A percentile compares a stretch with the other conserved stretches of the same genome.
Conservation (phyloP, 202 grass and related monocot genomes). For the Cymbopogon flexuosus region DNA sequence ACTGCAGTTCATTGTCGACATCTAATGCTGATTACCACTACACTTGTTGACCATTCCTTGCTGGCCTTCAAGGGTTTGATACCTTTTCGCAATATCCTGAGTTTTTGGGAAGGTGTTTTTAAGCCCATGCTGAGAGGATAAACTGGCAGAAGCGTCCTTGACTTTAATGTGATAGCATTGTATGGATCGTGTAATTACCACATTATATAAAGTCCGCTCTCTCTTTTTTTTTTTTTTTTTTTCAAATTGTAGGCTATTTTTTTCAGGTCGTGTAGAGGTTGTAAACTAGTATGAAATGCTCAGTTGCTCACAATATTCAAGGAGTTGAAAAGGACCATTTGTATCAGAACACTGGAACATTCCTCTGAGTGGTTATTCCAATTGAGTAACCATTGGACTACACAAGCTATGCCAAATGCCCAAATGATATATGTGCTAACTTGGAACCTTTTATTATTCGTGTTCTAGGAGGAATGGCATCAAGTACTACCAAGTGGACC, state of each 20-base stretch:
- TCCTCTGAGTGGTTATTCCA: slow-evolving; percentile 1
- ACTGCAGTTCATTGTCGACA: not conserved
- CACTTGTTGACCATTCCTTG: not conserved
- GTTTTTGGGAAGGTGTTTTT: not conserved
- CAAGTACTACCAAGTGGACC: too few relatives aligned
- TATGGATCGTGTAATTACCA: not conserved
- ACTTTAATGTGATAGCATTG: not conserved
- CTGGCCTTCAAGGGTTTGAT: not conserved
- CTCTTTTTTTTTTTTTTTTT: not conserved
- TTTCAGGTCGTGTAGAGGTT: not conserved
- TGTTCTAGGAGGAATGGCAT: too few relatives aligned
- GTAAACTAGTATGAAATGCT: not conserved
- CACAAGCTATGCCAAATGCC: not conserved
- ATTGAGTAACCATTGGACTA: not conserved
- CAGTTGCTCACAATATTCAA: not conserved
- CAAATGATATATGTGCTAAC: too few relatives aligned
- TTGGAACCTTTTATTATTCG: too few relatives aligned
- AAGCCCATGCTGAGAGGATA: not conserved
- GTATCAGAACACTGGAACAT: not conserved
- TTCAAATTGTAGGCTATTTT: not conserved
- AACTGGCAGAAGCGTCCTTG: not conserved
- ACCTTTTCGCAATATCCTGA: slow-evolving; percentile 10
- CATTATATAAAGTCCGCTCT: not conserved
- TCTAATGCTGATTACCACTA: not conserved
- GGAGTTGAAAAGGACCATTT: not conserved